Percentiles rank a stretch among this genome's conserved stretches.
These are phyloP conservation scores for Microsporum ferrugineum DNA, from an alignment of 2,329 filamentous ascomycete species.

Conservation along the genomic window DNA sequence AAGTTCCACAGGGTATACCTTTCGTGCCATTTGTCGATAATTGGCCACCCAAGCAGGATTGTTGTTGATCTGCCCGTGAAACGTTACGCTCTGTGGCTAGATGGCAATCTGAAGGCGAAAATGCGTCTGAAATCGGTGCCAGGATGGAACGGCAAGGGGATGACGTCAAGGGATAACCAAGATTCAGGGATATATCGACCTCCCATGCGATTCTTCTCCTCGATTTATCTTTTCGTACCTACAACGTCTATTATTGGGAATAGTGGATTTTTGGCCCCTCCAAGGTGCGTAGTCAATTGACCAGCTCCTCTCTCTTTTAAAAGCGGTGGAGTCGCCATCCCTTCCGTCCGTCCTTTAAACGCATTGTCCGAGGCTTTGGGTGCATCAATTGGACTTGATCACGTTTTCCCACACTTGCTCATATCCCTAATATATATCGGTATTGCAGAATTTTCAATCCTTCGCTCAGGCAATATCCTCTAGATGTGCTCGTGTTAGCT, in stretches of 20 bases:
- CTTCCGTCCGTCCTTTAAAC: neutral
- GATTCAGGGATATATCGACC: conserved; percentile 4
- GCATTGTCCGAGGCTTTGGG: neutral
- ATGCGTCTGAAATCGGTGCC: neutral
- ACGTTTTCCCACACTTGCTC: neutral
- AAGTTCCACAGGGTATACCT: neutral
- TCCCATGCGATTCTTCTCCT: neutral
- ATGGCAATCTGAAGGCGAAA: conserved; percentile 2
- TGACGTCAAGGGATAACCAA: conserved; percentile 1
- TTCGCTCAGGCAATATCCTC: neutral
- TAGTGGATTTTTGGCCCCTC: neutral
- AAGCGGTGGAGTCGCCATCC: neutral
- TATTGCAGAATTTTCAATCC: neutral
- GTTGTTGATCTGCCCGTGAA: conserved; percentile 1
- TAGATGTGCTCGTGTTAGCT: neutral
- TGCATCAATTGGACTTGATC: neutral
- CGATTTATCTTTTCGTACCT: neutral
- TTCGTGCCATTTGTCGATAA: neutral
- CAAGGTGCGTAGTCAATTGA: neutral
- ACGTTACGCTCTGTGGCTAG: conserved; percentile 3
- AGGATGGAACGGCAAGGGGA: neutral
- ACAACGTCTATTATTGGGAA: neutral
- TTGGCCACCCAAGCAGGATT: conserved; percentile 3
- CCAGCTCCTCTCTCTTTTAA: neutral
- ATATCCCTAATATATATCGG: neutral